Conservation (phyloP, 331 rosid species). For the Malus hybrid region DNA sequence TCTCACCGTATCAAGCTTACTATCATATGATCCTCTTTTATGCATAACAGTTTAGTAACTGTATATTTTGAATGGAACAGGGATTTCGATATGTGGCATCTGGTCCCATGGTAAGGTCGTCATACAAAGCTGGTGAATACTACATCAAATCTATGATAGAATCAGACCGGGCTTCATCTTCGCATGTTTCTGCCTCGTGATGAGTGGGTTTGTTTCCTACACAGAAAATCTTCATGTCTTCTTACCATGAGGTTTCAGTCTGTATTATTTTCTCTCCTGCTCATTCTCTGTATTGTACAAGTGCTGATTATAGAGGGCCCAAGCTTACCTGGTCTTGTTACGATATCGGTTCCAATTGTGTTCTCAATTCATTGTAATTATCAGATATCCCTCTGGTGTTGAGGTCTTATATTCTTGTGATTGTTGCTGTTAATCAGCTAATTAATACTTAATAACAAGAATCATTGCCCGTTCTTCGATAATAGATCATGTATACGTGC, state of each 20-base stretch:
- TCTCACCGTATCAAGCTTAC: background rate
- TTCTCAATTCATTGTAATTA: slow-evolving; percentile 11
- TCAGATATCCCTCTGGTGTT: background rate
- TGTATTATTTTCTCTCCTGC: background rate
- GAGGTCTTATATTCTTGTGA: background rate
- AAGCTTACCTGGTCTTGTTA: slow-evolving; percentile 24
- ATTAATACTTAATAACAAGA: background rate
- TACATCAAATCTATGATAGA: slow-evolving; percentile 97
- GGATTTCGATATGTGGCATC: slow-evolving; percentile 91
- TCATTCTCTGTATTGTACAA: slow-evolving; percentile 7
- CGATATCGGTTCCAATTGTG: slow-evolving; percentile 3
- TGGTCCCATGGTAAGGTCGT: slow-evolving; percentile 94
- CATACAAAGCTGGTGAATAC: slow-evolving; percentile 89
- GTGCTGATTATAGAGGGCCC: slow-evolving; percentile 12
- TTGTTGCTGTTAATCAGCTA: background rate
- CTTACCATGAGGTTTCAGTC: background rate
- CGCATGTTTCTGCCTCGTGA: slow-evolving; percentile 38
- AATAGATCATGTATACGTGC: background rate
- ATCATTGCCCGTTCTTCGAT: background rate
- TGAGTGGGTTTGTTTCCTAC: slow-evolving; percentile 4
- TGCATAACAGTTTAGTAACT: background rate
- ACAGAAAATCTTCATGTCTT: slow-evolving; percentile 17
- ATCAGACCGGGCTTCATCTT: slow-evolving; percentile 68
- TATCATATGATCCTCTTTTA: slow-evolving; percentile 14
- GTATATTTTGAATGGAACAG: slow-evolving; percentile 36